A percentile compares a stretch with the other conserved stretches of the same genome.
Evolutionary conservation across 1,139 yeast species (phyloP).

Genomic region (Candida tetrigidarum): DNA sequence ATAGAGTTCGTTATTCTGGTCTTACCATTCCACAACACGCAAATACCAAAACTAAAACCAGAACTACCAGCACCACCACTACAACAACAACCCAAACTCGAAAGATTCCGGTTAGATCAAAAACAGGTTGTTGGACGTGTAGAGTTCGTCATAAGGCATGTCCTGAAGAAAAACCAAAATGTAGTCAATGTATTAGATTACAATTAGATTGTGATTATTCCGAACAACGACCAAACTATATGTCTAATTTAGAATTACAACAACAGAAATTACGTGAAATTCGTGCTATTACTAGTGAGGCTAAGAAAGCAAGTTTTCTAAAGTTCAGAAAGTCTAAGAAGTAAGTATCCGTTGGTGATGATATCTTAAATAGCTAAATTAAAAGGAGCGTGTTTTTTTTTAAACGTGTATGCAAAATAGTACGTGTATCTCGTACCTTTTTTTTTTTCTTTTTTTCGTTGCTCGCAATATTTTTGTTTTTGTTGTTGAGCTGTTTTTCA

Average conservation of each 20-base stretch:
- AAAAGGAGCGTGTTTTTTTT: too few relatives aligned
- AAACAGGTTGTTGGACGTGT: constrained; percentile 73
- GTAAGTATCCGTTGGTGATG: too few relatives aligned
- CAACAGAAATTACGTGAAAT: constrained; percentile 54
- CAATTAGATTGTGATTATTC: constrained; percentile 59
- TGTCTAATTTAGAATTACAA: constrained; percentile 45
- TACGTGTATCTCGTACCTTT: not conserved
- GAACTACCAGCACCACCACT: constrained; percentile 15
- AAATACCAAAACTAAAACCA: not conserved
- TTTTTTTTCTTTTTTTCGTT: not conserved
- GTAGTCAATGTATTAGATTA: constrained; percentile 57
- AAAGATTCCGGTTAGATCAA: constrained; percentile 43
- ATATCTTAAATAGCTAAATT: too few relatives aligned
- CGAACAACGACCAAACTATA: constrained; percentile 55
- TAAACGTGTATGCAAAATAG: too few relatives aligned
- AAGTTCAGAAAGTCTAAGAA: not conserved
- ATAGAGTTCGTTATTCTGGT: not conserved
- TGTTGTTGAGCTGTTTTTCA: constrained; percentile 1
- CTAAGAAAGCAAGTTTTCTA: not conserved
- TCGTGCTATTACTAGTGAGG: constrained; percentile 21
- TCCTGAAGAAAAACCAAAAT: constrained; percentile 60
- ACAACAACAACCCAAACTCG: too few relatives aligned
- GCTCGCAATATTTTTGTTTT: not conserved
- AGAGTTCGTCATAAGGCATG: constrained; percentile 68
- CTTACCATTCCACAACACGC: constrained; percentile 5